Percentiles rank a stretch among this genome's conserved stretches.
phyloP scores from a whole-genome alignment of 2,329 filamentous ascomycete genomes.

The Sordariomycetes sp. region DNA sequence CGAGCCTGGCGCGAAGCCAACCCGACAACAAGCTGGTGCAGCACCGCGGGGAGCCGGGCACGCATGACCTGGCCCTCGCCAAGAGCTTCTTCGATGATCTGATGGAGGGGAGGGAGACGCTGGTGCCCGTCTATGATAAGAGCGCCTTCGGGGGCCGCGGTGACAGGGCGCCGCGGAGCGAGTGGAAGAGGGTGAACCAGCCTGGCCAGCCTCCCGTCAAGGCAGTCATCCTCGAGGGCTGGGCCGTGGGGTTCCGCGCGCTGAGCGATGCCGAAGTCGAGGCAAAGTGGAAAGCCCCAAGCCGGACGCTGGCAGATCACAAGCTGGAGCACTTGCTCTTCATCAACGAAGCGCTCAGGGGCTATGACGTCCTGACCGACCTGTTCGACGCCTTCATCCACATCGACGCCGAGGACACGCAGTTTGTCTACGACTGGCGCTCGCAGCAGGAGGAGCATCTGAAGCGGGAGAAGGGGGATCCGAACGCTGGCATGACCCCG shows the following conservation, averaged over 20 bases:
- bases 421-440: constrained; percentile 79
- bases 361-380: constrained; percentile 40
- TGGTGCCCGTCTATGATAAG: constrained; percentile 75
- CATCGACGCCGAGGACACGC: constrained; percentile 59
- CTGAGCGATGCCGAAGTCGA: constrained; percentile 42
- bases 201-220: constrained; percentile 38
- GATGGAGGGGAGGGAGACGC: constrained; percentile 39
- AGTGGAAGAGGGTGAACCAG: constrained; percentile 53
- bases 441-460: constrained; percentile 70
- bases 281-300: constrained; percentile 40
- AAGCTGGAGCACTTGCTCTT: constrained; percentile 38
- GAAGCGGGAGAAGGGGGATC: constrained; percentile 49
- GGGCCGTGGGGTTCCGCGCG: constrained; percentile 78
- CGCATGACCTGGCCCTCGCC: constrained; percentile 67
- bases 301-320: constrained; percentile 38
- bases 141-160: constrained; percentile 66
- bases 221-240: constrained; percentile 79
- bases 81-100: constrained; percentile 51
- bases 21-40: constrained; percentile 68
- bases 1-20: constrained; percentile 53
- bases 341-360: constrained; percentile 36
- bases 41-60: constrained; percentile 68
- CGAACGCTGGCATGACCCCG: constrained; percentile 64
- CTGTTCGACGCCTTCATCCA: constrained; percentile 47
- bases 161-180: constrained; percentile 54